These are phyloP conservation scores for Yamadazyma endophytica DNA, from an alignment of 805 yeast genomes.

Conservation along the genomic window DNA sequence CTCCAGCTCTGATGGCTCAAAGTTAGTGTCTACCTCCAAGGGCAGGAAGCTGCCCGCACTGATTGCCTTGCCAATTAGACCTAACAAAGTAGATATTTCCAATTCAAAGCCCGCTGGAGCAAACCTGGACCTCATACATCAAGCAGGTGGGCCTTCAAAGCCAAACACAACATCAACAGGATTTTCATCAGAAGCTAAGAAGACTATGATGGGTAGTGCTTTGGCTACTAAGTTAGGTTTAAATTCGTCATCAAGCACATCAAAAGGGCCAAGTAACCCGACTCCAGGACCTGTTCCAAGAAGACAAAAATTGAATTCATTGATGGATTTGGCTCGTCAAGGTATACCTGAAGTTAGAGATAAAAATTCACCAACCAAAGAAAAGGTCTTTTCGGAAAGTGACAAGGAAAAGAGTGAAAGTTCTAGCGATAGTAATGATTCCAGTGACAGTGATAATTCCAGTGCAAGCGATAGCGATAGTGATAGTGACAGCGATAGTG, in stretches of 20 bases:
- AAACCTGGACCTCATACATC: too few species aligned
- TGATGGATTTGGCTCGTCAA: constrained; percentile 56
- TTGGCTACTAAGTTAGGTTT: neutral
- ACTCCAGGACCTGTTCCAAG: constrained; percentile 6
- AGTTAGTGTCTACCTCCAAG: neutral
- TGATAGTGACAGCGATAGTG: constrained; percentile 10
- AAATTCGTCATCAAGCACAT: neutral
- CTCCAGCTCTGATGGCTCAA: constrained; percentile 10
- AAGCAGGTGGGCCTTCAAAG: too few species aligned
- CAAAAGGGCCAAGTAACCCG: neutral
- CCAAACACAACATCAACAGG: too few species aligned
- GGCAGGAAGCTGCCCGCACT: neutral
- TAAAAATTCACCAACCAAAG: constrained; percentile 11
- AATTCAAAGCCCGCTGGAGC: too few species aligned
- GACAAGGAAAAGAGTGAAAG: constrained; percentile 9
- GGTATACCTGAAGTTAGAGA: constrained; percentile 70
- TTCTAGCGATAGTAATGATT: constrained; percentile 9
- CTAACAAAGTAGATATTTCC: too few species aligned
- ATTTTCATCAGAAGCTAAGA: too few species aligned
- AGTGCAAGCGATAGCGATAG: constrained; percentile 10
- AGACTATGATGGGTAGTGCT: neutral
- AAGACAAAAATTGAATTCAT: constrained; percentile 43
- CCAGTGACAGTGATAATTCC: constrained; percentile 6
- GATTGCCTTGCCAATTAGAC: too few species aligned
- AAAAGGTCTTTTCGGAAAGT: constrained; percentile 6